Percentiles rank a stretch among this genome's conserved stretches.
Conservation (phyloP, 2,329 filamentous ascomycete species). For the Zasmidium cellare region DNA sequence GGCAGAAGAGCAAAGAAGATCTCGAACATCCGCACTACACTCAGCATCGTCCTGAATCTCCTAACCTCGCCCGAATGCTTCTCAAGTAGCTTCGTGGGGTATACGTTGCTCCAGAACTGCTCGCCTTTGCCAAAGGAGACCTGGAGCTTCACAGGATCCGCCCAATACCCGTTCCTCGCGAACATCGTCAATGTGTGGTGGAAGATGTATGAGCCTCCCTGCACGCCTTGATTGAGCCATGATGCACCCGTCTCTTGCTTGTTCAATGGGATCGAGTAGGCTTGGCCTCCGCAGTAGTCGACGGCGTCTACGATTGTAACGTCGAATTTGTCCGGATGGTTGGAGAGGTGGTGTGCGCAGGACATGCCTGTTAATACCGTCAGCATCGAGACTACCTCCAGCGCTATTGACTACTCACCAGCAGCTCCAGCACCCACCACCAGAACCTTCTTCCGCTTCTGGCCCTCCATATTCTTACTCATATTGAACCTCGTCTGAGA, state of each 20-base stretch:
- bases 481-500: constrained; percentile 39
- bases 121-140: constrained; percentile 65
- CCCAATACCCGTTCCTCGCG: constrained; percentile 55
- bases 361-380: constrained; percentile 51
- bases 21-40: constrained; percentile 61
- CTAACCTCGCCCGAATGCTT: constrained; percentile 57
- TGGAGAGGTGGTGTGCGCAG: constrained; percentile 65
- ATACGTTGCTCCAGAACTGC: constrained; percentile 67
- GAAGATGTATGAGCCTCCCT: constrained; percentile 66
- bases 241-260: constrained; percentile 57
- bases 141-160: constrained; percentile 61
- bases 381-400: background rate
- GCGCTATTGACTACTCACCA: constrained; percentile 51
- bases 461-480: constrained; percentile 36
- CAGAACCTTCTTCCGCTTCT: constrained; percentile 50
- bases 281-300: constrained; percentile 61
- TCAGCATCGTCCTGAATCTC: constrained; percentile 56
- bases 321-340: constrained; percentile 65
- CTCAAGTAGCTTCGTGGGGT: constrained; percentile 59
- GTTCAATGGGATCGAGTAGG: constrained; percentile 59
- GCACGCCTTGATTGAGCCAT: constrained; percentile 64
- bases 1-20: constrained; percentile 60
- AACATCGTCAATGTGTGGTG: constrained; percentile 69
- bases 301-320: constrained; percentile 63
- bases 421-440: constrained; percentile 65